Conservation (phyloP, 1,139 yeast genomes). For the Saccharomyces hybrid region DNA sequence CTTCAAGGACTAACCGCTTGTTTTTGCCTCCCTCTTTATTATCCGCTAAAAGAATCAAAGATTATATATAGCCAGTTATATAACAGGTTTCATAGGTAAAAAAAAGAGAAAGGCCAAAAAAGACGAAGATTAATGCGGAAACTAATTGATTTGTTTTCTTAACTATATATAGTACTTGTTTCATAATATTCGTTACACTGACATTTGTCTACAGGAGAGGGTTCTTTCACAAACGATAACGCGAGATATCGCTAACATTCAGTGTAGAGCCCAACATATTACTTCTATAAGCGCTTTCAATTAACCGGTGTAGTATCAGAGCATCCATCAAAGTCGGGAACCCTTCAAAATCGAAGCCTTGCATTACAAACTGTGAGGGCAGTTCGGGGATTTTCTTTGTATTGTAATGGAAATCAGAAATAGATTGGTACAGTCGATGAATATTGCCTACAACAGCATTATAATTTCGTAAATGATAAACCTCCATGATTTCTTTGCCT, state of each 20-base stretch:
- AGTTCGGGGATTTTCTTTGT: conserved; percentile 17
- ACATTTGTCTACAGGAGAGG: neutral
- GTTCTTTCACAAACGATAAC: conserved; percentile 9
- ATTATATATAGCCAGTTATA: neutral
- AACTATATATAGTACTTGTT: neutral
- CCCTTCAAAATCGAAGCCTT: conserved; percentile 24
- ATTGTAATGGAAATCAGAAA: conserved; percentile 25
- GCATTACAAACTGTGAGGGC: conserved; percentile 19
- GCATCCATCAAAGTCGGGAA: conserved; percentile 28
- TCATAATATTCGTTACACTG: neutral
- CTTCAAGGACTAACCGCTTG: no score
- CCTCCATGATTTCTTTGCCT: conserved; percentile 25
- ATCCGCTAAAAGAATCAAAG: neutral
- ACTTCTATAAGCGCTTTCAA: conserved; percentile 23
- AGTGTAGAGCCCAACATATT: conserved; percentile 17
- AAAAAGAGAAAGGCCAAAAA: neutral
- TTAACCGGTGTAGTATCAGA: conserved; percentile 19
- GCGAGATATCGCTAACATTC: conserved; percentile 16
- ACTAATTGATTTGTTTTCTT: neutral
- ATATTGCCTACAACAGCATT: conserved; percentile 27
- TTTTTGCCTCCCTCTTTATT: neutral
- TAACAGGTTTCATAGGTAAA: neutral
- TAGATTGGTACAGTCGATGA: conserved; percentile 25
- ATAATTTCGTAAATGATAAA: conserved; percentile 26
- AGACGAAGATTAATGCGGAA: neutral